Evolutionary conservation across 805 yeast species (phyloP).

Genomic region (Nematodospora valgi): DNA sequence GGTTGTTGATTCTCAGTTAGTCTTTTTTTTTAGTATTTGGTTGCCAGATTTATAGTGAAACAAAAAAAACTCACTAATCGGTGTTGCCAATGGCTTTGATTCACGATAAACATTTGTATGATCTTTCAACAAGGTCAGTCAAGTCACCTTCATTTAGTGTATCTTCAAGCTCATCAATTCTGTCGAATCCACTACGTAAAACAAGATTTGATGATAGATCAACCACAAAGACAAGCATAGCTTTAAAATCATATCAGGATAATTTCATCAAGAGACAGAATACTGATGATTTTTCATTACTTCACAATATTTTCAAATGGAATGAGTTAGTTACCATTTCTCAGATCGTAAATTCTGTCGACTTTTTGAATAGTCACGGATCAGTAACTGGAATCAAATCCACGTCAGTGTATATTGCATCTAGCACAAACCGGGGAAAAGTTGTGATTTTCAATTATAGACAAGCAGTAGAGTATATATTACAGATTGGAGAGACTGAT

Average conservation of each 20-base stretch:
- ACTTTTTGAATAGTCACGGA: slow-evolving; percentile 22
- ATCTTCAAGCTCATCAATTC: slow-evolving; percentile 3
- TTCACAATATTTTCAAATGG: slow-evolving; percentile 21
- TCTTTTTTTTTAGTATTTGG: not conserved
- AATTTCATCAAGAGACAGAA: not conserved
- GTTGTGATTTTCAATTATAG: slow-evolving; percentile 65
- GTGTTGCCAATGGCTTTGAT: slow-evolving; percentile 1
- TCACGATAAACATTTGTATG: slow-evolving; percentile 7
- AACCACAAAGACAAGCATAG: slow-evolving; percentile 24
- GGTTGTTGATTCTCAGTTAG: not conserved
- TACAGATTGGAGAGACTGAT: slow-evolving; percentile 30
- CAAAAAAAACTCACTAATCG: no score
- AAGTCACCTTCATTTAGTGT: slow-evolving; percentile 5
- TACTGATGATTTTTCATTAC: not conserved
- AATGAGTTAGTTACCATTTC: slow-evolving; percentile 18
- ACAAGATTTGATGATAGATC: slow-evolving; percentile 38
- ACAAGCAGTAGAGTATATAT: slow-evolving; percentile 50
- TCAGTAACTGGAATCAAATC: slow-evolving; percentile 19
- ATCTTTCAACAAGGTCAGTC: slow-evolving; percentile 7
- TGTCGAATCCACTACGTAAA: slow-evolving; percentile 13
- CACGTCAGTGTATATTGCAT: slow-evolving; percentile 39
- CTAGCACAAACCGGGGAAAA: slow-evolving; percentile 71
- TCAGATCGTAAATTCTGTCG: slow-evolving; percentile 17
- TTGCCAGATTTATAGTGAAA: not conserved
- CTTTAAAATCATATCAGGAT: slow-evolving; percentile 14